Evolutionary conservation across 345 rosid species (phyloP), one percentile per base, ranked within the genome.

Genomic region (Erucastrum elatum): DNA sequence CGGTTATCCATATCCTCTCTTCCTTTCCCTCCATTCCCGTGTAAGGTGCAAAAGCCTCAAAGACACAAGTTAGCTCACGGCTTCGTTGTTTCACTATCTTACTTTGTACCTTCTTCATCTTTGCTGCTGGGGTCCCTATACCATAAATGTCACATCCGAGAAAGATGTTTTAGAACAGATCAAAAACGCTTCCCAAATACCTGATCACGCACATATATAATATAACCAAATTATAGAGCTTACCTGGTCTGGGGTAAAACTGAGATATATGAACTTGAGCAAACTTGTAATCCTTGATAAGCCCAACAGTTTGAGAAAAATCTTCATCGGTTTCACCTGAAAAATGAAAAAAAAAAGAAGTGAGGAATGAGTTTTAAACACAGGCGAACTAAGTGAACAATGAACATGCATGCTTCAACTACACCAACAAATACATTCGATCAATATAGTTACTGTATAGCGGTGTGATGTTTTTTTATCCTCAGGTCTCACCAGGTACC

Each of bases 201-300:
- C 1, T 27, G 6, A 58, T 56, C 49, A 21, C 27, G 13, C 13
- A 64, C 26, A 66, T 16, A 12, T 21, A 21, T 21, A 21, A 29
- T 9, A 39, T 49, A 3, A 10, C 4, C n/a, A 66, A 63, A 33
- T 12, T 62, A 4, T 25, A 33, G 49, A 31, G 62, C 76, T 71
- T 83, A 87, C 97, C 99, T 82, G 97, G 97, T 68, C 97, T 86
- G 55, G 99, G 98, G 87, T 95, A 95, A 84, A 93, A 93, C 85
- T 95, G 98, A 60, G 98, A 95, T 75, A 93, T 95, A 72, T 95
- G 99, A 81, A 95, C 94, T 85, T 95, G 99, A 33, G 99, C 74
- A 35, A 95, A 81, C 82, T 88, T 87, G 84, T 91, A 95, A 27
- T 87, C 88, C 80, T 88, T 78, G 59, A 95, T 82, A 51, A 95